These are phyloP conservation scores for Daldinia sp. DNA, from an alignment of 2,329 filamentous ascomycete species.

Conservation along the genomic window DNA sequence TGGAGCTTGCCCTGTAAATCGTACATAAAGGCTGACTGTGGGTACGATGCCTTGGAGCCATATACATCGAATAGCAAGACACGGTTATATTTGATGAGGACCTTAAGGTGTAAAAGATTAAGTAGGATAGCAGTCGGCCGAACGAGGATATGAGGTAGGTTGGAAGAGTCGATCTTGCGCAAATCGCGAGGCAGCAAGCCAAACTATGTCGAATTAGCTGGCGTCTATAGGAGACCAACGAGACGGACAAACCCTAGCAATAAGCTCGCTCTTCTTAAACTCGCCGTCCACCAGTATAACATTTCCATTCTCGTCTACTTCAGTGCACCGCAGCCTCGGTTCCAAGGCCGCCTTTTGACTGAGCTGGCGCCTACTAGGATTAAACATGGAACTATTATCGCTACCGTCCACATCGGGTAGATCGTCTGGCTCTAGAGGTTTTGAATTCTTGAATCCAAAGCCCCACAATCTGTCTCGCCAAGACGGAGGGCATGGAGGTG, in stretches of 20 bases:
- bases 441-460: slow-evolving; percentile 53
- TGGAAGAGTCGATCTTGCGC: slow-evolving; percentile 96
- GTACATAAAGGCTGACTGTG: slow-evolving; percentile 97
- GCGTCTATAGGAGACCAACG: not conserved
- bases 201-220: slow-evolving; percentile 68
- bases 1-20: slow-evolving; percentile 93
- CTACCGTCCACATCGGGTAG: slow-evolving; percentile 70
- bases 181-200: slow-evolving; percentile 93
- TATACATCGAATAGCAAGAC: slow-evolving; percentile 97
- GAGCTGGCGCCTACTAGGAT: slow-evolving; percentile 72
- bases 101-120: slow-evolving; percentile 94
- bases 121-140: slow-evolving; percentile 93
- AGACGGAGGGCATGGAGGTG: slow-evolving; percentile 49
- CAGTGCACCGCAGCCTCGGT: slow-evolving; percentile 89
- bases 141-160: slow-evolving; percentile 93
- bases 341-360: slow-evolving; percentile 84
- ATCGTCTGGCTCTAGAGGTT: slow-evolving; percentile 67
- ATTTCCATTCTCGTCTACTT: slow-evolving; percentile 92
- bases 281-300: slow-evolving; percentile 94
- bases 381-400: slow-evolving; percentile 72
- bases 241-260: slow-evolving; percentile 79
- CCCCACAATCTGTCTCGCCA: slow-evolving; percentile 67
- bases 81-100: slow-evolving; percentile 93
- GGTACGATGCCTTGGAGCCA: slow-evolving; percentile 92
- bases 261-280: slow-evolving; percentile 97